These are phyloP conservation scores for Spongiforma sp. DNA, from an alignment of 1,284 basidiomycete species.

Conservation along the genomic window DNA sequence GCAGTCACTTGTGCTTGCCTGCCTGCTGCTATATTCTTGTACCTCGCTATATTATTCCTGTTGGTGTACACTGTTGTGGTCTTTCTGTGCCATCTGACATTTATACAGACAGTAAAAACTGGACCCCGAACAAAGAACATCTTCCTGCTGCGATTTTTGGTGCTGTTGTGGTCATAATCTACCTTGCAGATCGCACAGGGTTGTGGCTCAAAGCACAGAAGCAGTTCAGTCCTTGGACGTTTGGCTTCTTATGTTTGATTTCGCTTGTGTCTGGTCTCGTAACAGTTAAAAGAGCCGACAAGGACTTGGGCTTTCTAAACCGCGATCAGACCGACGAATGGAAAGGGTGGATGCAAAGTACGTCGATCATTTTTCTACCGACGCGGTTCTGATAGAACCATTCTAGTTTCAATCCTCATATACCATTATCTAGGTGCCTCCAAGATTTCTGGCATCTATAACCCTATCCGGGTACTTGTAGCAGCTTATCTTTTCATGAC, in stretches of 20 bases:
- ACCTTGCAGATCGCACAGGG: slow-evolving; percentile 79
- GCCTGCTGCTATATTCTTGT: slow-evolving; percentile 30
- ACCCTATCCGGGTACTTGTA: slow-evolving; percentile 85
- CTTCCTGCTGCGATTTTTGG: slow-evolving; percentile 67
- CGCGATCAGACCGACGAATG: slow-evolving; percentile 93
- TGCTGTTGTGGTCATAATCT: slow-evolving; percentile 68
- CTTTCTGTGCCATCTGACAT: slow-evolving; percentile 16
- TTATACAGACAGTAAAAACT: slow-evolving; percentile 32
- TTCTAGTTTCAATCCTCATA: slow-evolving; percentile 79
- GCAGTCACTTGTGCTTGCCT: slow-evolving; percentile 63
- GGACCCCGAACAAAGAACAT: slow-evolving; percentile 33
- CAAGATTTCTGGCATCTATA: slow-evolving; percentile 89
- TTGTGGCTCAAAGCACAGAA: slow-evolving; percentile 91
- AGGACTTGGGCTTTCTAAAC: slow-evolving; percentile 87
- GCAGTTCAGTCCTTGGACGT: slow-evolving; percentile 73
- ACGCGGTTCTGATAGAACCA: slow-evolving; percentile 10
- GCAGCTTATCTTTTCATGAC: slow-evolving; percentile 88
- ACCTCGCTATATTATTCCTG: slow-evolving; percentile 19
- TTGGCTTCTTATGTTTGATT: slow-evolving; percentile 61
- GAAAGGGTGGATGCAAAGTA: slow-evolving; percentile 97
- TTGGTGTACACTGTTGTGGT: slow-evolving; percentile 17
- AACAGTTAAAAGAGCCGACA: slow-evolving; percentile 73
- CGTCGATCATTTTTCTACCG: slow-evolving; percentile 27
- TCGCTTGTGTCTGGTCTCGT: slow-evolving; percentile 63
- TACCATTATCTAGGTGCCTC: slow-evolving; percentile 91